Conservation (phyloP, 129 eudicot species). For the Artemisia tridentata region DNA sequence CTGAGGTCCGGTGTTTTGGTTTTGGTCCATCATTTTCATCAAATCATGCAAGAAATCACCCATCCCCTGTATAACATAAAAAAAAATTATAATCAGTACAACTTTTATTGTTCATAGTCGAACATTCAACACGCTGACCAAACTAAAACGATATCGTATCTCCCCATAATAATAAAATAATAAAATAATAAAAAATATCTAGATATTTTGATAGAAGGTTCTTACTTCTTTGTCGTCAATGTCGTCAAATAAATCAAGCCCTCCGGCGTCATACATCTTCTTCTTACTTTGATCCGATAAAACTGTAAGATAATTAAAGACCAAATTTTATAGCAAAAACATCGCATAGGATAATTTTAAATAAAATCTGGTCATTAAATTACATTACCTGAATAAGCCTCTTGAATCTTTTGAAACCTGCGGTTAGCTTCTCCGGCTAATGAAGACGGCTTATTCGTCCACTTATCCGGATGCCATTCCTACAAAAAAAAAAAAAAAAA, state of each 20-base stretch:
- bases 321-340: neutral
- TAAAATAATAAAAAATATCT: constrained; percentile 31
- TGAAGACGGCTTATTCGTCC: constrained; percentile 55
- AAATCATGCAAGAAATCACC: constrained; percentile 84
- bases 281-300: constrained; percentile 71
- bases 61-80: constrained; percentile 52
- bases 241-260: constrained; percentile 61
- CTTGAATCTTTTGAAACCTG: constrained; percentile 79
- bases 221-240: constrained; percentile 67
- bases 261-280: constrained; percentile 88
- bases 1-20: constrained; percentile 47
- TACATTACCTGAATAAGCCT: constrained; percentile 76
- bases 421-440: constrained; percentile 67
- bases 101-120: neutral
- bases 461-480: constrained; percentile 98
- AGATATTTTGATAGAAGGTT: constrained; percentile 32
- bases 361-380: neutral
- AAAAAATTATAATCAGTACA: neutral
- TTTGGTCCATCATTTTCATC: constrained; percentile 69
- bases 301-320: constrained; percentile 34
- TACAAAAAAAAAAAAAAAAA: constrained; percentile 10
- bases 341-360: neutral
- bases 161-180: neutral
- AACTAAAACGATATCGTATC: neutral
- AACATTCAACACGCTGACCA: neutral